Evolutionary conservation across 2,329 filamentous ascomycete genomes (phyloP), one percentile per base, ranked within the genome.

Genomic region (Fusarium sp.): DNA sequence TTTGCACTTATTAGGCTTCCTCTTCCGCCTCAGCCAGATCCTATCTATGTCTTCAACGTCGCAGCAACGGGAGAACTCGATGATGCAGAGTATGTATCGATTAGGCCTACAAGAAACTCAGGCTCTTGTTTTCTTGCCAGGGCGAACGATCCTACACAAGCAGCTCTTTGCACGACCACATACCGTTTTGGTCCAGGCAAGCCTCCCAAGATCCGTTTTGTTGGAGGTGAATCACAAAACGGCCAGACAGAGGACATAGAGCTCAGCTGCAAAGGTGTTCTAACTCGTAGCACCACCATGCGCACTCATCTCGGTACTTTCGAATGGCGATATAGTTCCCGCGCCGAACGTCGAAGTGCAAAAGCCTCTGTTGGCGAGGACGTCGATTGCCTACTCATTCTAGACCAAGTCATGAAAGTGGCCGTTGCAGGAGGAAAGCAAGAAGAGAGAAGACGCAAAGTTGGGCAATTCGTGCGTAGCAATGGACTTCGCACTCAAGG

Each of bases 181-280:
- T 91, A 91, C 79, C 86, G 85, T 71, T 90, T 87, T 75, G 89
- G 89, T 0, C 89, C 89, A 4, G 84, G 83, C 45, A 83, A 84
- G 6, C 84, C 87, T 12, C 89, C 89, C 7, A 79, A 84, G 48
- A 80, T 92, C 30, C 68, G 73, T 39, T 72, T 80, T 52, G 36
- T 69, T 28, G 66, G 66, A 34, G 48, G 59, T 60, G 54, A 39
- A 61, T 50, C 45, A 8, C 45, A 48, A 12, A 22, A 54, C 3
- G 47, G 11, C 2, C 28, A 56, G 48, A 24, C 74, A 22, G 77
- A 81, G 10, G 78, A 79, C 17, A 74, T 80, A 14, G 75, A 78
- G 44, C 75, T 79, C 38, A 58, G 55, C 24, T 74, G 78, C 62
- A 79, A 83, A 26, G 84, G 84, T 68, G 81, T 86, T 75, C 81